Evolutionary conservation across 306 rosid genomes (phyloP), one percentile per base, ranked within the genome.

Genomic region (Alnus rubra): DNA sequence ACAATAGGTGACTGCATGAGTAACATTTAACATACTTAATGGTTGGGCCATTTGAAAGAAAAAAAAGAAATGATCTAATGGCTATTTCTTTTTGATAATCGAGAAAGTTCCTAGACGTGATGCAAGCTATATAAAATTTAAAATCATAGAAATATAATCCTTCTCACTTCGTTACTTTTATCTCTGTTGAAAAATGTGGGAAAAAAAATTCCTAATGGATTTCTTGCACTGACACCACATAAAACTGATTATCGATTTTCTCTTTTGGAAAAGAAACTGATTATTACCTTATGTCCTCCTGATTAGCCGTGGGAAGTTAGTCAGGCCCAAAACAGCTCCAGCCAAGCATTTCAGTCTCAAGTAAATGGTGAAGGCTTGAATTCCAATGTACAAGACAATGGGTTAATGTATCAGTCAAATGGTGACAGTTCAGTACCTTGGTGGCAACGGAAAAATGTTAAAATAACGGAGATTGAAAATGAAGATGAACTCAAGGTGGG

Each of bases 291-390:
- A 28, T 86, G 74, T 82, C 81, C n/a, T 84, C 82, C 31, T 82
- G 74, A 48, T 73, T 80, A 96, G 98, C 97, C 98, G 49, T 91
- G 99, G 98, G 99, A 93, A 80, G 80, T 74, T 72, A 50, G 81
- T 76, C 96, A 82, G 85, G 78, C 86, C 79, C 97, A 91, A 15
- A 86, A 77, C 85, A 73, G 76, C 18, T 74, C 92, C 51, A 83
- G 80, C 83, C 88, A 80, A 84, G 82, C 83, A 64, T 71, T 81
- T 77, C 88, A 86, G 72, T 62, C 92, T 76, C 90, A 88, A 74
- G 82, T 58, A 77, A 84, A 83, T 74, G 82, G 82, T 11, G 91
- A 86, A 64, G 83, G 85, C 16, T 83, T 73, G 70, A 78, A 77
- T 73, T 73, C 82, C 69, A 70, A 79, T 78, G 82, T 44, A 28